Conservation (phyloP, 495 filamentous ascomycete species). For the Aspergillus egyptiacus region DNA sequence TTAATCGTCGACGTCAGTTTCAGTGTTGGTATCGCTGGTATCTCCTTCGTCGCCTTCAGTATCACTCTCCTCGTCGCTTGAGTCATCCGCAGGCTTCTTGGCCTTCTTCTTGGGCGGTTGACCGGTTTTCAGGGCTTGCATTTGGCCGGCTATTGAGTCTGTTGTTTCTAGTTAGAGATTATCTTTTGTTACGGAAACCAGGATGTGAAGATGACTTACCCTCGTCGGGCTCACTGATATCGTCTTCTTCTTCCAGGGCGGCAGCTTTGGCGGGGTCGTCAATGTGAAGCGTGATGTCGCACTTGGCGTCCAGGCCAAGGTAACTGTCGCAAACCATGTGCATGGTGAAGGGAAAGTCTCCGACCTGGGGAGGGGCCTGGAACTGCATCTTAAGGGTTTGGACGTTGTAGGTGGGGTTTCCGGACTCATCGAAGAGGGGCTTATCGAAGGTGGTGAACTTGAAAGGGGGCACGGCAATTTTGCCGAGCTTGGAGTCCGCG, state of each 20-base stretch:
- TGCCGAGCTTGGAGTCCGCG: constrained; percentile 85
- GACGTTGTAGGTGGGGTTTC: constrained; percentile 81
- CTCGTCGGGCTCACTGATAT: constrained; percentile 96
- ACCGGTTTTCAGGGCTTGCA: constrained; percentile 78
- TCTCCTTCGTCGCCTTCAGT: constrained; percentile 77
- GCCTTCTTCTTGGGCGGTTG: constrained; percentile 54
- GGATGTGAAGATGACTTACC: constrained; percentile 52
- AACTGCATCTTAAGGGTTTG: constrained; percentile 98
- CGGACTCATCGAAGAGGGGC: constrained; percentile 64
- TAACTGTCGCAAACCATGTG: constrained; percentile 90
- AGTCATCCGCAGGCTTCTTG: constrained; percentile 51
- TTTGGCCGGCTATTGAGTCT: constrained; percentile 95
- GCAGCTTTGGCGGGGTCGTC: constrained; percentile 83
- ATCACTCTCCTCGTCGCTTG: constrained; percentile 75
- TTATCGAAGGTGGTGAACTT: constrained; percentile 87
- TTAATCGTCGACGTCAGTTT: constrained; percentile 62
- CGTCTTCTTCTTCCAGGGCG: constrained; percentile 69
- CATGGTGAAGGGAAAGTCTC: constrained; percentile 88
- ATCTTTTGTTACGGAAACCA: constrained; percentile 7
- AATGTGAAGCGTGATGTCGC: constrained; percentile 82
- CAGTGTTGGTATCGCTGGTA: constrained; percentile 74
- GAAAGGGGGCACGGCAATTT: constrained; percentile 91
- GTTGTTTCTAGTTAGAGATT: constrained; percentile 22
- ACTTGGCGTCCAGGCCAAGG: constrained; percentile 81
- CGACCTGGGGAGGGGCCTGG: constrained; percentile 86